Conservation (phyloP, 2,329 filamentous ascomycete species). For the Drechslerella stenobrocha region DNA sequence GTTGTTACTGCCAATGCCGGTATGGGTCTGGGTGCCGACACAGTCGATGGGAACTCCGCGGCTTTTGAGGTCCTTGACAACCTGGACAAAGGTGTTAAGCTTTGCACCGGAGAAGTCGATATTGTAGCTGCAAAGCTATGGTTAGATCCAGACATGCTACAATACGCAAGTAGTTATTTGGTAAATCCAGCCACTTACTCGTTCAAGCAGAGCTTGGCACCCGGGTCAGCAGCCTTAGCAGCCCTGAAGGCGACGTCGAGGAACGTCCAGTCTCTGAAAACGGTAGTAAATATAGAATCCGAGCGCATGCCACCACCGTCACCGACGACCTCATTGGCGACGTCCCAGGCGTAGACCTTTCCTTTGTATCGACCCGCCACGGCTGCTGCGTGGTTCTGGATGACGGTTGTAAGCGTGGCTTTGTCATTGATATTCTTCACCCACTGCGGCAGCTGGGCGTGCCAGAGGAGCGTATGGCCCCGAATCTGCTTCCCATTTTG, state of each 20-base stretch:
- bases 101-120: conserved; percentile 35
- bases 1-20: conserved; percentile 55
- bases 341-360: conserved; percentile 63
- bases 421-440: conserved; percentile 61
- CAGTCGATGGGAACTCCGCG: conserved; percentile 35
- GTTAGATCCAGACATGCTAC: too few species aligned
- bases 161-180: too few species aligned
- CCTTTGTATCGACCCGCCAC: conserved; percentile 66
- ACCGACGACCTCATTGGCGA: conserved; percentile 38
- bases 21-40: conserved; percentile 37
- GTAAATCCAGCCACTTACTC: conserved; percentile 28
- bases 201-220: conserved; percentile 35
- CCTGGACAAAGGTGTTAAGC: conserved; percentile 31
- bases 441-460: conserved; percentile 65
- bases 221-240: conserved; percentile 28
- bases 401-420: conserved; percentile 60
- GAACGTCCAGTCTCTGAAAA: conserved; percentile 40
- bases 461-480: conserved; percentile 69
- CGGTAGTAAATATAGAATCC: conserved; percentile 27
- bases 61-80: conserved; percentile 33
- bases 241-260: conserved; percentile 36
- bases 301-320: too few species aligned
- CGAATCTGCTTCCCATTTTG: conserved; percentile 64
- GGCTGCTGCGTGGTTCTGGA: conserved; percentile 64
- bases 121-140: conserved; percentile 19